Evolutionary conservation across 495 filamentous ascomycete genomes (phyloP).

Genomic region (Neurospora sp.): DNA sequence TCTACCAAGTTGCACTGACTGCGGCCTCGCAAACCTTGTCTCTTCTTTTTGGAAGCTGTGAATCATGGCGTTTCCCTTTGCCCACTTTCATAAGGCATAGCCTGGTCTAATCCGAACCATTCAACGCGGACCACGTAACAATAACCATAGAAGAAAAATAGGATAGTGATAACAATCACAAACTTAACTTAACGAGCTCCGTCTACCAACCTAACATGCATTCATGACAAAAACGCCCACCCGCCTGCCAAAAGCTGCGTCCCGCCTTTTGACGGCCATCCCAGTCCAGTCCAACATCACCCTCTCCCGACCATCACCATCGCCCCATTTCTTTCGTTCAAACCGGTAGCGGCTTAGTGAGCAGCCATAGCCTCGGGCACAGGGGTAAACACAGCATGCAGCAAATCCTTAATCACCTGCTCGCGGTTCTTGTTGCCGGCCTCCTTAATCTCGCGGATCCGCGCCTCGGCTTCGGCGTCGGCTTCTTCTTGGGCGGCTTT

Average conservation of each 20-base stretch:
- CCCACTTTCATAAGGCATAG: not conserved
- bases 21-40: too few species aligned
- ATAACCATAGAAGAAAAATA: not conserved
- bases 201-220: not conserved
- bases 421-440: slow-evolving; percentile 68
- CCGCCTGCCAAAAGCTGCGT: not conserved
- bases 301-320: not conserved
- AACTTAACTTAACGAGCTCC: not conserved
- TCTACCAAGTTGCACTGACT: not conserved
- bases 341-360: not conserved
- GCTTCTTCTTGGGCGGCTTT: slow-evolving; percentile 81
- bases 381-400: slow-evolving; percentile 57
- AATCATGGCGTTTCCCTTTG: not conserved
- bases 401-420: slow-evolving; percentile 69
- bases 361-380: not conserved
- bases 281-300: not conserved
- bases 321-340: too few species aligned
- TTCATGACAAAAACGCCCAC: not conserved
- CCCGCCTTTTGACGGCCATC: too few species aligned
- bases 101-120: not conserved
- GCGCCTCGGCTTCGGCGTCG: slow-evolving; percentile 65
- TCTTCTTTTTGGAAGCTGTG: too few species aligned
- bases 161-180: not conserved
- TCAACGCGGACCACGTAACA: not conserved
- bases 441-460: slow-evolving; percentile 71